A percentile compares a stretch with the other conserved stretches of the same genome.
These are phyloP conservation scores for Kalaharituber pfeilii DNA, from an alignment of 2,329 filamentous ascomycete species.

Conservation along the genomic window DNA sequence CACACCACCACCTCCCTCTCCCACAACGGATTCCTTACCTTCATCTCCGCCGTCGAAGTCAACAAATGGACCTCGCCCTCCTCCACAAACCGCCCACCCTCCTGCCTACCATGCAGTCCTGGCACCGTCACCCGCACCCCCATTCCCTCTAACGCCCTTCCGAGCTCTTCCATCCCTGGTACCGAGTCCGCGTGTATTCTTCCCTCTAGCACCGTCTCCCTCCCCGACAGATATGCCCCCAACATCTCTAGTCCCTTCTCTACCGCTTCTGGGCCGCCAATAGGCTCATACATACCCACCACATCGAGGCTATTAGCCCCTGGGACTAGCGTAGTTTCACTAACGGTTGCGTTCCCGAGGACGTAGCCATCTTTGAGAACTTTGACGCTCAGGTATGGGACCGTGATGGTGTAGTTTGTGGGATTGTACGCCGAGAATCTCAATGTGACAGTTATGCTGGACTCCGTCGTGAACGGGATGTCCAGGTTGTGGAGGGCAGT, in stretches of 20 bases:
- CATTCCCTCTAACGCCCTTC: conserved; percentile 53
- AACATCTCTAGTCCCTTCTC: conserved; percentile 53
- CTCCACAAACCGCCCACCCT: conserved; percentile 62
- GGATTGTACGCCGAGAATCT: conserved; percentile 76
- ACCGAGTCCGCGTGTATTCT: conserved; percentile 54
- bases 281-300: conserved; percentile 57
- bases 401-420: conserved; percentile 60
- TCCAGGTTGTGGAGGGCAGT: conserved; percentile 45
- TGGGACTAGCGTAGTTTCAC: conserved; percentile 43
- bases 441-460: conserved; percentile 53
- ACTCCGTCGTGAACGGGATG: conserved; percentile 53
- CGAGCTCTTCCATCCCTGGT: conserved; percentile 54
- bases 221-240: conserved; percentile 72
- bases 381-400: conserved; percentile 68
- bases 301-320: conserved; percentile 58
- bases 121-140: conserved; percentile 57
- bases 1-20: conserved; percentile 26
- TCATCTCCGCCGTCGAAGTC: conserved; percentile 37
- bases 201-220: conserved; percentile 64
- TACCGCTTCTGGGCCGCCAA: conserved; percentile 35
- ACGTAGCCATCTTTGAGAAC: conserved; percentile 55
- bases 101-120: conserved; percentile 54
- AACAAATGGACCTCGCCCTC: too few species aligned
- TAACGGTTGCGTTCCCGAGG: conserved; percentile 56
- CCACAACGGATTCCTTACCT: conserved; percentile 28